Percentiles rank a stretch among this genome's conserved stretches.
Conservation (phyloP, 2,329 filamentous ascomycete species). For the Scolecobasidium constrictum region DNA sequence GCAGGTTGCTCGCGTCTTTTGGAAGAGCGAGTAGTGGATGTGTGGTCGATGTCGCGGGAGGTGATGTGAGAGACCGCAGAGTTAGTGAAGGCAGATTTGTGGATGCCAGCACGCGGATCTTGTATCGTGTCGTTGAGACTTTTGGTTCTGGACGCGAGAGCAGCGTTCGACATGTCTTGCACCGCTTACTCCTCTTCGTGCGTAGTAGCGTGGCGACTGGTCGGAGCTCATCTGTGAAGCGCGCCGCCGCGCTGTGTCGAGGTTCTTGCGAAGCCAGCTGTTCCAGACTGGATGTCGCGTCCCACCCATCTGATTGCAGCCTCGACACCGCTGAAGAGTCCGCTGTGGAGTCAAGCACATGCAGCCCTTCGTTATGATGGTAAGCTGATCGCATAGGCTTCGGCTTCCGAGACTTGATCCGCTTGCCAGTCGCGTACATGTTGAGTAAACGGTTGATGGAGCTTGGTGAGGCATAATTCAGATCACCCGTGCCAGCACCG, state of each 20-base stretch:
- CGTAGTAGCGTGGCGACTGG: constrained; percentile 75
- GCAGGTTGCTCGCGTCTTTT: constrained; percentile 13
- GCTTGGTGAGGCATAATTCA: constrained; percentile 61
- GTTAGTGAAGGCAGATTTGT: constrained; percentile 79
- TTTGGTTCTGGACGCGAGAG: constrained; percentile 91
- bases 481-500: constrained; percentile 3
- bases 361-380: constrained; percentile 59
- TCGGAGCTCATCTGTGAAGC: constrained; percentile 63
- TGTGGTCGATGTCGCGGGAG: constrained; percentile 24
- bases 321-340: constrained; percentile 42
- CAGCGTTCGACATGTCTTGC: constrained; percentile 85
- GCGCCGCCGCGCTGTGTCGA: constrained; percentile 34
- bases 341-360: constrained; percentile 49
- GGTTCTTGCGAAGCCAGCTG: constrained; percentile 41
- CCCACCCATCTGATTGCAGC: constrained; percentile 51
- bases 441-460: constrained; percentile 85
- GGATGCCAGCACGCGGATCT: constrained; percentile 75
- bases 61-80: constrained; percentile 48
- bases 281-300: constrained; percentile 45
- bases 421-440: constrained; percentile 52
- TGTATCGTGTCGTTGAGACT: constrained; percentile 77
- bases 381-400: constrained; percentile 73
- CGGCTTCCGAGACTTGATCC: constrained; percentile 53
- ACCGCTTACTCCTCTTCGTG: constrained; percentile 90
- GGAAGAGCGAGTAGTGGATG: background rate